These are phyloP conservation scores for Aspergillus cavernicola DNA, from an alignment of 495 filamentous ascomycete genomes.

Conservation along the genomic window DNA sequence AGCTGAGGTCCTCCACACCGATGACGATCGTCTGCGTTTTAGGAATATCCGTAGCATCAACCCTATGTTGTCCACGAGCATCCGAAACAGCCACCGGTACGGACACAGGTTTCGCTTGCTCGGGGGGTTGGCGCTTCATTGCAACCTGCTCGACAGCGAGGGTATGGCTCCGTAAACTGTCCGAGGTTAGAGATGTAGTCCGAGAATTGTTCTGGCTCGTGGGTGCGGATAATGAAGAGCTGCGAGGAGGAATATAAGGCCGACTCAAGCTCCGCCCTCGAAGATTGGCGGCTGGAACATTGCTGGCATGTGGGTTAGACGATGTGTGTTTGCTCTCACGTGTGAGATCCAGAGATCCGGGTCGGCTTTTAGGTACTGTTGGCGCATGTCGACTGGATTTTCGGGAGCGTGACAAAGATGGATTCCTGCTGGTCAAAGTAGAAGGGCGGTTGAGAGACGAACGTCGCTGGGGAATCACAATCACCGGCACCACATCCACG, in stretches of 20 bases:
- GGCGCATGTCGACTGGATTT: constrained; percentile 33
- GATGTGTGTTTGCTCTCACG: constrained; percentile 33
- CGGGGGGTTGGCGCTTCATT: constrained; percentile 21
- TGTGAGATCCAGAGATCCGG: constrained; percentile 30
- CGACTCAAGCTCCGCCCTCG: constrained; percentile 32
- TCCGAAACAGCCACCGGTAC: background rate
- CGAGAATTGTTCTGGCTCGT: constrained; percentile 66
- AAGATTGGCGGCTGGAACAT: constrained; percentile 19
- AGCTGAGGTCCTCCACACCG: constrained; percentile 32
- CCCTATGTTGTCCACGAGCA: background rate
- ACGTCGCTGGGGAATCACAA: constrained; percentile 65
- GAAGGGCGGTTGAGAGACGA: constrained; percentile 57
- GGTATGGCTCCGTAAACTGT: constrained; percentile 61
- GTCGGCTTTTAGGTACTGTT: constrained; percentile 29
- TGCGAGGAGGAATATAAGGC: constrained; percentile 57
- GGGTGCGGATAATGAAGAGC: constrained; percentile 67
- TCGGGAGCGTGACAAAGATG: constrained; percentile 33
- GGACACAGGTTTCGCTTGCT: constrained; percentile 20
- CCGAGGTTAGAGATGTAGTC: constrained; percentile 61
- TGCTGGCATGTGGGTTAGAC: constrained; percentile 36
- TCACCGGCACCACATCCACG: constrained; percentile 61
- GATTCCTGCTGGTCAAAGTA: constrained; percentile 31
- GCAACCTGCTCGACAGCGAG: constrained; percentile 32
- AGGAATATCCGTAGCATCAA: constrained; percentile 14
- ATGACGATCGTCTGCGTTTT: constrained; percentile 29